Conservation (phyloP, 2,329 filamentous ascomycete species). For the Cladosporium sp. region DNA sequence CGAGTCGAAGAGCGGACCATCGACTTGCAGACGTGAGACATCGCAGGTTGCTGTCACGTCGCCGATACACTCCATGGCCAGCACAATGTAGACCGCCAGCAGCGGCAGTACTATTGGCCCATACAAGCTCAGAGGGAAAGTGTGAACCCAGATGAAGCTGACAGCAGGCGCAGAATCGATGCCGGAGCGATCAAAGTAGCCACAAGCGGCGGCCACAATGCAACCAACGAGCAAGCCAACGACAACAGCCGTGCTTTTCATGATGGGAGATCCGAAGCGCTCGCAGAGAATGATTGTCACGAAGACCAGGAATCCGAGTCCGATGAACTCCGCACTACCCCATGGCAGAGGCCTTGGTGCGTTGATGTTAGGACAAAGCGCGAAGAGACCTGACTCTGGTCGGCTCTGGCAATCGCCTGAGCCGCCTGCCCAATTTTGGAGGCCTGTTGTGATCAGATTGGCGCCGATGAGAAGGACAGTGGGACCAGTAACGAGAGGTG, state of each 20-base stretch:
- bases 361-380: conserved; percentile 60
- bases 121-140: conserved; percentile 68
- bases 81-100: conserved; percentile 60
- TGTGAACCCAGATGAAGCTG: conserved; percentile 76
- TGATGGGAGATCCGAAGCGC: conserved; percentile 75
- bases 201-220: conserved; percentile 71
- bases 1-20: conserved; percentile 67
- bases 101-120: conserved; percentile 70
- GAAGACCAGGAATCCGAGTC: conserved; percentile 76
- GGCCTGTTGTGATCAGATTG: conserved; percentile 65
- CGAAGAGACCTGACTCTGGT: conserved; percentile 51
- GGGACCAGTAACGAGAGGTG: conserved; percentile 69
- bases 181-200: conserved; percentile 67
- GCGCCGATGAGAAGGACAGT: conserved; percentile 70
- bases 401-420: conserved; percentile 53
- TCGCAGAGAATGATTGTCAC: conserved; percentile 75
- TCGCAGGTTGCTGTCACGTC: conserved; percentile 74
- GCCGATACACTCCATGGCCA: conserved; percentile 64
- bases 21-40: conserved; percentile 70
- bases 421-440: conserved; percentile 75
- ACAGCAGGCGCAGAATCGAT: conserved; percentile 68
- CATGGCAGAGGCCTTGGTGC: conserved; percentile 70
- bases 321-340: conserved; percentile 75
- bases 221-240: conserved; percentile 71
- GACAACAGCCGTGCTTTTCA: conserved; percentile 76